phyloP scores from a whole-genome alignment of 2,329 filamentous ascomycete genomes.

The Cladosporium velox region DNA sequence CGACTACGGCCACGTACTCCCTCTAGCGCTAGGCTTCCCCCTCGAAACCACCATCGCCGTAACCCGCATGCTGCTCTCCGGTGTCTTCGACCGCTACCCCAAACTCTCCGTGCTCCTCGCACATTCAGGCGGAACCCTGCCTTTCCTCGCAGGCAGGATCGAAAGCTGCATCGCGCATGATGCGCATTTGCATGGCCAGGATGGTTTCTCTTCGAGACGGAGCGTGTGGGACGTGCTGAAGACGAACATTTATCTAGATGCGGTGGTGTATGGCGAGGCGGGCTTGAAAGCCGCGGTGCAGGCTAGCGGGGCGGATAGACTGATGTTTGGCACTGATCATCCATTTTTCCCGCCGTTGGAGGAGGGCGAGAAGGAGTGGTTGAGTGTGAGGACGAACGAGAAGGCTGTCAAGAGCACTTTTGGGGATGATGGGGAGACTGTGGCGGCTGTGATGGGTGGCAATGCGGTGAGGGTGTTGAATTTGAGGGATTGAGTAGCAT shows the following conservation, averaged over 20 bases:
- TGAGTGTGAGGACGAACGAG: slow-evolving; percentile 65
- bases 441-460: slow-evolving; percentile 58
- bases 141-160: slow-evolving; percentile 83
- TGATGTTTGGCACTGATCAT: slow-evolving; percentile 80
- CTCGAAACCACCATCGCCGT: slow-evolving; percentile 92
- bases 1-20: slow-evolving; percentile 82
- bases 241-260: slow-evolving; percentile 84
- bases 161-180: slow-evolving; percentile 87
- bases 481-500: neutral
- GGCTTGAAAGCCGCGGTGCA: slow-evolving; percentile 71
- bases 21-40: slow-evolving; percentile 82
- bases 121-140: slow-evolving; percentile 84
- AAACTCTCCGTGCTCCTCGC: slow-evolving; percentile 74
- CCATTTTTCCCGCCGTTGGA: slow-evolving; percentile 81
- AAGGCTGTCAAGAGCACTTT: slow-evolving; percentile 58
- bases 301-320: slow-evolving; percentile 65
- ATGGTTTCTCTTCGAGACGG: slow-evolving; percentile 58
- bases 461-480: slow-evolving; percentile 49
- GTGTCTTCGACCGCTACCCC: slow-evolving; percentile 77
- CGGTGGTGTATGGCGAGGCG: slow-evolving; percentile 78
- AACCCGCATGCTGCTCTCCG: slow-evolving; percentile 80
- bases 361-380: slow-evolving; percentile 63
- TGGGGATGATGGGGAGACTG: slow-evolving; percentile 48
- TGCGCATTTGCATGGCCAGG: slow-evolving; percentile 67
- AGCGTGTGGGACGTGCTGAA: slow-evolving; percentile 66